A percentile compares a stretch with the other conserved stretches of the same genome.
Evolutionary conservation across 805 yeast genomes (phyloP).

Genomic region (Candida corydali): DNA sequence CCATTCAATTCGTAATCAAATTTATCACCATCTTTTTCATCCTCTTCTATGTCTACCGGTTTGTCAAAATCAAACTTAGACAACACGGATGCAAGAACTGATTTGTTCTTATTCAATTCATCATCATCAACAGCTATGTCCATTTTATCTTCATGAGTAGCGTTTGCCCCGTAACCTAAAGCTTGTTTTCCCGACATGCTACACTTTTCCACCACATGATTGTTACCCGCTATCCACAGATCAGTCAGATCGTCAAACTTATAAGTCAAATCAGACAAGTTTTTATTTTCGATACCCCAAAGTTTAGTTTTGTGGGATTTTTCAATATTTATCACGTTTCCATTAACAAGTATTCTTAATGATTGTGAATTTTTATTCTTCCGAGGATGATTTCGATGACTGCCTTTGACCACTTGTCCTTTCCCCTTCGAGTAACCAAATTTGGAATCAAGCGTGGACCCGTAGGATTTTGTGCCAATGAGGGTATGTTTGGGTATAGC

Average conservation of each 20-base stretch:
- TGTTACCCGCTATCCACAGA: conserved; percentile 76
- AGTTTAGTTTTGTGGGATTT: conserved; percentile 70
- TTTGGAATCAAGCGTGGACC: conserved; percentile 28
- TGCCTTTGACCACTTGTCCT: conserved; percentile 49
- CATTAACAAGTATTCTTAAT: conserved; percentile 59
- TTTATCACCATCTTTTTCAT: conserved; percentile 27
- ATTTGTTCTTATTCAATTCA: conserved; percentile 18
- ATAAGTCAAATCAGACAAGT: conserved; percentile 58
- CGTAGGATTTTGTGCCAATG: conserved; percentile 31
- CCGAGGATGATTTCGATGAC: conserved; percentile 58
- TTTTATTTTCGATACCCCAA: conserved; percentile 84
- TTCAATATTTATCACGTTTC: conserved; percentile 46
- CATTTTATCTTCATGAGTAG: conserved; percentile 2
- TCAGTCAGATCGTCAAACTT: conserved; percentile 60
- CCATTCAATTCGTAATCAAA: conserved; percentile 35
- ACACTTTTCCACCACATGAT: conserved; percentile 65
- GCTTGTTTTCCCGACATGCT: conserved; percentile 25
- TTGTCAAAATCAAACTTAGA: conserved; percentile 30
- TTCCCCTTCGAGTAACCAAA: conserved; percentile 28
- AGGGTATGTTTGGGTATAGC: conserved; percentile 27
- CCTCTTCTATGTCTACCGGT: conserved; percentile 31
- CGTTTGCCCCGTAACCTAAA: conserved; percentile 18
- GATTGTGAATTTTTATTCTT: conserved; percentile 41
- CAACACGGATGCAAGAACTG: conserved; percentile 33
- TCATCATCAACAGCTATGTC: conserved; percentile 13